Evolutionary conservation across 225 moss, liverwort and hornwort species (phyloP), one percentile per base, ranked within the genome.

Genomic region (Lunularia cruciata): DNA sequence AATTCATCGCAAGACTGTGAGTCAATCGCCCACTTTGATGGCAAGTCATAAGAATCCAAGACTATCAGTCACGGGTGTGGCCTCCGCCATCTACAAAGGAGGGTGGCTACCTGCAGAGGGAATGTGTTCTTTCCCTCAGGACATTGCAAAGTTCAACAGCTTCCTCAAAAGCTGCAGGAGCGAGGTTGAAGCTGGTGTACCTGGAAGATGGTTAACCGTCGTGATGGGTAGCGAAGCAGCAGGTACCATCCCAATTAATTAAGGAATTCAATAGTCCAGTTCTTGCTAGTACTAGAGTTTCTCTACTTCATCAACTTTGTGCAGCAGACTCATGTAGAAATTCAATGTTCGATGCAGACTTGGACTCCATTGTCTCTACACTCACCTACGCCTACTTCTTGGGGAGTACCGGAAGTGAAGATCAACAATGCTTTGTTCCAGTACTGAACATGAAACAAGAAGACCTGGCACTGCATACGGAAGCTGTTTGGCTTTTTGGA

Each of bases 401-500:
- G 23, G 47, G 55, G 20, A 47, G 58, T 30, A 77, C 47, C 28
- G 58, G 48, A 39, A 67, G 28, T 38, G 27, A 63, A 19, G 54
- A 70, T 47, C 57, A 47, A 6, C 57, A 77, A 11, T 51, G 46
- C 40, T 77, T 67, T 52, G 65, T 77, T 37, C 77, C 77, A 57
- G 72, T 77, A 20, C 20, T 77, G 3, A 77, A 77, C 39, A 77
- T 77, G 72, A 51, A 58, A 49, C 71, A 53, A 20, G 72, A 77
- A 51, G 77, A 77, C 6, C 52, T 77, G 1, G 32, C 22, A 5
- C 39, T 77, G 18, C 77, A 66, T 38, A 72, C 72, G 35, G 72
- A 77, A 14, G 67, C 66, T 34, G 38, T 71, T 13, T 77, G 77
- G 77, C 47, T 77, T 25, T 71, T 77, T 22, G 46, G 72, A 36